A percentile compares a stretch with the other conserved stretches of the same genome.
Conservation (phyloP, 331 rosid genomes). For the Quercus phellos region DNA sequence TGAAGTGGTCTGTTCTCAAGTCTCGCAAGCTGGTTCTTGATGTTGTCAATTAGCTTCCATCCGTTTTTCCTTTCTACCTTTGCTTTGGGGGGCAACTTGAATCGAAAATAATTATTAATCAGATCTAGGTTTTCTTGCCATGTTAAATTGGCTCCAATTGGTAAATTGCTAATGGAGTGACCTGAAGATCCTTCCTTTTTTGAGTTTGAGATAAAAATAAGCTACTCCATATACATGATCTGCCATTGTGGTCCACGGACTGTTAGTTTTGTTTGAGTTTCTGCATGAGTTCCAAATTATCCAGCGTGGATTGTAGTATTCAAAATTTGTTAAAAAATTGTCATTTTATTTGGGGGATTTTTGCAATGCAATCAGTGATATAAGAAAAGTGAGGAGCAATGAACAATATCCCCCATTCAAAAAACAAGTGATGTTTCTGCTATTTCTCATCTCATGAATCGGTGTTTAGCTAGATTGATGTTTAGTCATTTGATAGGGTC, state of each 20-base stretch:
- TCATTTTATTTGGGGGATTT: background rate
- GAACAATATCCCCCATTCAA: background rate
- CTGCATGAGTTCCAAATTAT: conserved; percentile 8
- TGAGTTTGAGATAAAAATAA: conserved; percentile 53
- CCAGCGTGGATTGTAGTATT: background rate
- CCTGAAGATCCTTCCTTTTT: conserved; percentile 34
- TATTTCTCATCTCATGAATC: background rate
- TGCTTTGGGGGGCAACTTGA: conserved; percentile 25
- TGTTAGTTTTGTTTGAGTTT: conserved; percentile 14
- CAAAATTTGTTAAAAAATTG: background rate
- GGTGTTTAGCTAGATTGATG: background rate
- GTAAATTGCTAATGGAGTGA: conserved; percentile 43
- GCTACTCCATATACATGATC: conserved; percentile 31
- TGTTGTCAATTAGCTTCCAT: conserved; percentile 67
- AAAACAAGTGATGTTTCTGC: background rate
- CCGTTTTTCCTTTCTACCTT: conserved; percentile 22
- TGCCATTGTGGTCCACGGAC: conserved; percentile 2
- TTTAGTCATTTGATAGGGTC: background rate
- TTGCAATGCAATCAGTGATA: background rate
- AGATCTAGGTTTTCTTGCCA: conserved; percentile 36
- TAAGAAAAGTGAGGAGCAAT: background rate
- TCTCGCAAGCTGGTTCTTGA: conserved; percentile 97
- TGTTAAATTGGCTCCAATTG: conserved; percentile 34
- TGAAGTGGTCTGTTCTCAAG: conserved; percentile 83
- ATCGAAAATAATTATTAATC: conserved; percentile 52